Evolutionary conservation across 805 yeast genomes (phyloP), one percentile per base, ranked within the genome.

Genomic region (Suhomyces sp.): DNA sequence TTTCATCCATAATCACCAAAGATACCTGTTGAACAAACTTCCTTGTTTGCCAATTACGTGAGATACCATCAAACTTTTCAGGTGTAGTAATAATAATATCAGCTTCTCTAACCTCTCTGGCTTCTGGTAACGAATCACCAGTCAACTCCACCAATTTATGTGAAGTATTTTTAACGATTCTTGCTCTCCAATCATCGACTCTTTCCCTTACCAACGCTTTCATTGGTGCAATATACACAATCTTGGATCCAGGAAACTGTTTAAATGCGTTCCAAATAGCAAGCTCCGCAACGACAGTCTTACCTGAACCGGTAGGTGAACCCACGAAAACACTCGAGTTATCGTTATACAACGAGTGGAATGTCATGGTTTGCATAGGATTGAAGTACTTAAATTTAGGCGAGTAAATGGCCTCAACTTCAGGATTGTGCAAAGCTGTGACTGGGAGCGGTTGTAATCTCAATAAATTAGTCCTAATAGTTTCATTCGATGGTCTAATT

Each of bases 331-430:
- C 90, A 55, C 84, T 85, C 2, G 83, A 74, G 43, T 83, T 77
- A 1, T 83, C 65, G 57, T 93, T 80, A 63, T 90, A 93, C 29
- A 93, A 62, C 0, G 96, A 77, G 54, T 90, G 95, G 64, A 93
- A 93, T 0, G 83, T 76, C 98, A 91, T 91, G 0, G 98, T 91
- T 62, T 93, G 98, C 96, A 93, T 90, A 4, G 98, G 98, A 55
- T 93, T 93, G 72, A 93, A 93, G 60, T 85, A 91, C 38, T 76
- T 76, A 68, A 93, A 93, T 47, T 72, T 78, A 5, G 57, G 39
- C 4, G 70, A 63, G 55, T 93, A 93, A 26, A 90, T 79, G 4
- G 66, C 53, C 54, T 90, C 95, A 28, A 87, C 59, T 11, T 70
- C 65, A 1, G 72, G 61, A 53, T 88, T 72, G 38, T 88, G 85